These are phyloP conservation scores for Trebouxia sp. DNA, from an alignment of 139 green algal species.

Conservation along the genomic window DNA sequence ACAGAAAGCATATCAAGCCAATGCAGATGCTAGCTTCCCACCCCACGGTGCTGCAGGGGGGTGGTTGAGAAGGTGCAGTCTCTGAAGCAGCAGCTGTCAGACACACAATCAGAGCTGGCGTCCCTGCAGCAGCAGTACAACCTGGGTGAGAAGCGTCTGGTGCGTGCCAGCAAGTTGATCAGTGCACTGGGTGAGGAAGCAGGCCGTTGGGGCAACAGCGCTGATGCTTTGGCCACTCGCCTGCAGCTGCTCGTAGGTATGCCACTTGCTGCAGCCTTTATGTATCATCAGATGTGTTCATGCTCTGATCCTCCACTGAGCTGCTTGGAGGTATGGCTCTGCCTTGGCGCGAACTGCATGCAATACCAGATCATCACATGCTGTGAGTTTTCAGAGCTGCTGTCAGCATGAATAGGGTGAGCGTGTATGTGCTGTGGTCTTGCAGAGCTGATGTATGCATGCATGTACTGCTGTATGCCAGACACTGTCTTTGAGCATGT, in stretches of 20 bases:
- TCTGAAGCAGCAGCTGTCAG: slow-evolving; percentile 21
- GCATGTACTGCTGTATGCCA: no score
- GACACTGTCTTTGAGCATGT: not conserved
- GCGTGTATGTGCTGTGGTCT: no score
- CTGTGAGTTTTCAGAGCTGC: no score
- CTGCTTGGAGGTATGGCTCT: not conserved
- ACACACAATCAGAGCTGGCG: slow-evolving; percentile 8
- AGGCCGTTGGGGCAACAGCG: not conserved
- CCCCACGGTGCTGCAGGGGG: not conserved
- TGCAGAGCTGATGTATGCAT: no score
- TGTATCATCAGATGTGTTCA: no score
- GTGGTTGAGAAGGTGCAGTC: slow-evolving; percentile 24
- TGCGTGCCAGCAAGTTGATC: slow-evolving; percentile 22
- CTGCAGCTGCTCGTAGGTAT: slow-evolving; percentile 19
- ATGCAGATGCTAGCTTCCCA: no score
- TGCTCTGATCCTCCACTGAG: no score
- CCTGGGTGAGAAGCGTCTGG: slow-evolving; percentile 22
- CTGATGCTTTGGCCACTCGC: slow-evolving; percentile 23
- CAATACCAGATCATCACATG: no score
- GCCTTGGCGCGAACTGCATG: no score
- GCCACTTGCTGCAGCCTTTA: no score
- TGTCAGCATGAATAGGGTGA: no score
- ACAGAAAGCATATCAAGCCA: no score
- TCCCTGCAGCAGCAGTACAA: slow-evolving; percentile 1
- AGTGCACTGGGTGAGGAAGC: slow-evolving; percentile 21